phyloP scores from a whole-genome alignment of 176 grass and related monocot species.

The Neostapfia colusana region DNA sequence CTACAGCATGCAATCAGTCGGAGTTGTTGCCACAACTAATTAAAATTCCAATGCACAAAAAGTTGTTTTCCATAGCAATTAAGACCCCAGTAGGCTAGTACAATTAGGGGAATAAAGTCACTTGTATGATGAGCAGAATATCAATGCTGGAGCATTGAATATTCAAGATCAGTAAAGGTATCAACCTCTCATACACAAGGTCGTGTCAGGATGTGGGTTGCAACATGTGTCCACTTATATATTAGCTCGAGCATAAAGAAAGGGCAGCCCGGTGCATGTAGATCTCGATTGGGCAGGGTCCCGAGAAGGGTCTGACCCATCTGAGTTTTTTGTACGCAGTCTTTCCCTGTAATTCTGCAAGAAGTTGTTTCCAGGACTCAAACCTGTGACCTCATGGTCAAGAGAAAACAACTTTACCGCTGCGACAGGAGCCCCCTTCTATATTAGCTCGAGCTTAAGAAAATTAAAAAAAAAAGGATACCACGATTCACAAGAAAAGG shows the following conservation, averaged over 20 bases:
- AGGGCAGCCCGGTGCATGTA: too few species aligned
- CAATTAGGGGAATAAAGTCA: background rate
- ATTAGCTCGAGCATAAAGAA: background rate
- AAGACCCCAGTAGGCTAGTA: background rate
- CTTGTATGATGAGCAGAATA: conserved; percentile 6
- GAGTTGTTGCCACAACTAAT: background rate
- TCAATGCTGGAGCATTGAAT: background rate
- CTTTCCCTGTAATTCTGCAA: too few species aligned
- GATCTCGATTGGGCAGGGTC: too few species aligned
- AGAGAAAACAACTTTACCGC: too few species aligned
- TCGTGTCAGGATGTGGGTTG: background rate
- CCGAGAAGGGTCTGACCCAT: too few species aligned
- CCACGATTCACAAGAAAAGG: background rate
- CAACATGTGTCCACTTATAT: background rate
- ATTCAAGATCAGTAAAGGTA: background rate
- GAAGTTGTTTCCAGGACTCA: too few species aligned
- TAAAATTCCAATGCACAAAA: background rate
- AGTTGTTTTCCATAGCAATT: background rate
- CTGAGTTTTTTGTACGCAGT: too few species aligned
- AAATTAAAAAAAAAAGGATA: background rate
- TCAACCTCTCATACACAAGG: background rate
- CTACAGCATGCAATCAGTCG: background rate
- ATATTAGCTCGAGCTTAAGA: background rate
- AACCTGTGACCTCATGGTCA: too few species aligned
- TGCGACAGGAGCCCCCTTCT: background rate